These are phyloP conservation scores for Sclerotiophoma versabilis DNA, from an alignment of 2,329 filamentous ascomycete genomes.

Conservation along the genomic window DNA sequence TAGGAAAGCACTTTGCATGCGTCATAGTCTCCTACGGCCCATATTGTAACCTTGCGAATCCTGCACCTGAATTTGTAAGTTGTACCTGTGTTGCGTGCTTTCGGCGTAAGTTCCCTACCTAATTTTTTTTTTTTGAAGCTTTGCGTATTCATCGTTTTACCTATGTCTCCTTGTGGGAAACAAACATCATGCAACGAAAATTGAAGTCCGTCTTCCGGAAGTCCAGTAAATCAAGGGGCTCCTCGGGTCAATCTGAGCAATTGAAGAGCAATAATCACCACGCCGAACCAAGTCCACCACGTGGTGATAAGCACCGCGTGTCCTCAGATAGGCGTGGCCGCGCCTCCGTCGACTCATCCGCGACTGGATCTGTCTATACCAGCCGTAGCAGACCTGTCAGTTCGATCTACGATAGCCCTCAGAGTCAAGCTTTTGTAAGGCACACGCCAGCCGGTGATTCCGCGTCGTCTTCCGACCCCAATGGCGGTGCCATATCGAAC, in stretches of 20 bases:
- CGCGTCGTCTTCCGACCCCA: slow-evolving; percentile 3
- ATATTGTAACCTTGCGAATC: not conserved
- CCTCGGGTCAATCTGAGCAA: not conserved
- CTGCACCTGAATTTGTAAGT: too few relatives aligned
- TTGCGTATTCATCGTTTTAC: not conserved
- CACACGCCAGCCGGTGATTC: not conserved
- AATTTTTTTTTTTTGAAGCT: not conserved
- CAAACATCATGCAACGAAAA: slow-evolving; percentile 11
- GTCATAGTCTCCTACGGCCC: slow-evolving; percentile 5
- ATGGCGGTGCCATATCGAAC: slow-evolving; percentile 26
- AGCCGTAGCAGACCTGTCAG: slow-evolving; percentile 22
- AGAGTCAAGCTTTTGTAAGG: not conserved
- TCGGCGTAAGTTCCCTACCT: not conserved
- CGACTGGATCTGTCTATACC: not conserved
- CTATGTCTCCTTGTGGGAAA: not conserved
- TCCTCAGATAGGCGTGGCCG: slow-evolving; percentile 3
- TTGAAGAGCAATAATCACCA: not conserved
- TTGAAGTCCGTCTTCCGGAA: slow-evolving; percentile 18
- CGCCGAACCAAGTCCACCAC: not conserved
- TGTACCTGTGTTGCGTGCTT: not conserved
- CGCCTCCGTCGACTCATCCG: slow-evolving; percentile 12
- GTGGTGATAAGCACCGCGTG: not conserved
- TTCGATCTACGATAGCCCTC: slow-evolving; percentile 17
- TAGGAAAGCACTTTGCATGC: not conserved
- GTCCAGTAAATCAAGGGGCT: slow-evolving; percentile 6